These are phyloP conservation scores for Chytridiales sp. DNA, from an alignment of 371 early-diverging fungal species.

Conservation along the genomic window DNA sequence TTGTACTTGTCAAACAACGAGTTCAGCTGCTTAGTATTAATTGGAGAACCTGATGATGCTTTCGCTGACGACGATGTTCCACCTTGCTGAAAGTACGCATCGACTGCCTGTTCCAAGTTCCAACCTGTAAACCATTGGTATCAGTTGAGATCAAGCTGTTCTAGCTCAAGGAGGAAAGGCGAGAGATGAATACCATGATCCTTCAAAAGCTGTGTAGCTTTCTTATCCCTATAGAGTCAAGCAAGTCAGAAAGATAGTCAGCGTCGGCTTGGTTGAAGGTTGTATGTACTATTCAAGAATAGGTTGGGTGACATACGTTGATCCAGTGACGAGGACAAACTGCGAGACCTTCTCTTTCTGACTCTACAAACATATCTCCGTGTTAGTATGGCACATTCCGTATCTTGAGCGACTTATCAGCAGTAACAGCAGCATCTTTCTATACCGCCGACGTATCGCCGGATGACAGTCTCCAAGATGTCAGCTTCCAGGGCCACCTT, in stretches of 20 bases:
- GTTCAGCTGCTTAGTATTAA: constrained; percentile 40
- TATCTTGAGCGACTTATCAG: no score
- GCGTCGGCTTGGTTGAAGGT: no score
- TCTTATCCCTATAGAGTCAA: constrained; percentile 48
- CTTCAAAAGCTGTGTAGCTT: constrained; percentile 54
- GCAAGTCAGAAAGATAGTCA: neutral
- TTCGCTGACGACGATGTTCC: constrained; percentile 4
- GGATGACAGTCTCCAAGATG: no score
- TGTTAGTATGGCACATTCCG: no score
- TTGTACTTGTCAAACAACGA: constrained; percentile 68
- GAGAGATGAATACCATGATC: constrained; percentile 33
- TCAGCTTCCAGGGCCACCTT: no score
- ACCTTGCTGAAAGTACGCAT: constrained; percentile 55
- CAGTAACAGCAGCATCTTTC: no score
- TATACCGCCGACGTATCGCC: no score
- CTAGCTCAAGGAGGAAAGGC: no score
- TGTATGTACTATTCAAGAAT: no score
- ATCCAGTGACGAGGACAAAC: constrained; percentile 51
- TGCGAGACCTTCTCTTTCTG: constrained; percentile 54
- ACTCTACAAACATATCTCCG: constrained; percentile 1
- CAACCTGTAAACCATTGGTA: constrained; percentile 42
- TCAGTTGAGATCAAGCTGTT: no score
- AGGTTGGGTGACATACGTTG: constrained; percentile 41
- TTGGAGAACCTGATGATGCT: constrained; percentile 12
- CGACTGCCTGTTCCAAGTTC: constrained; percentile 68